Evolutionary conservation across 768 basidiomycete genomes (phyloP).

Genomic region (Tubosaeta sp.): DNA sequence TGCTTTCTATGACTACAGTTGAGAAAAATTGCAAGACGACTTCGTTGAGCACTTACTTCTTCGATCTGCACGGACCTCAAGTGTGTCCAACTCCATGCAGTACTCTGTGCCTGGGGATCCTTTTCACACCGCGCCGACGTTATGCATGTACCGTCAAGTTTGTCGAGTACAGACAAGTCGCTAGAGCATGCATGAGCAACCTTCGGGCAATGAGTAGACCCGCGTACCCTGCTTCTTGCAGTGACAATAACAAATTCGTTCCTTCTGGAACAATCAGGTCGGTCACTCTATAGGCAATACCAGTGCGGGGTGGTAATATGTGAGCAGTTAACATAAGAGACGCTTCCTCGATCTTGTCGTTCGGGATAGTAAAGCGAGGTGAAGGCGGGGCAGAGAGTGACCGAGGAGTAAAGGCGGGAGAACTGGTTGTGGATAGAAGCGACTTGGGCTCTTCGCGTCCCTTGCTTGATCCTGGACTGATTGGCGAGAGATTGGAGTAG

Average conservation of each 20-base stretch:
- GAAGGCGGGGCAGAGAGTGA: conserved; percentile 39
- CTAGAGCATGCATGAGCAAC: conserved; percentile 32
- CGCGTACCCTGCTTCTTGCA: conserved; percentile 65
- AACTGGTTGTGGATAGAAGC: conserved; percentile 43
- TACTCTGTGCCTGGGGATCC: background rate
- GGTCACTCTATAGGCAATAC: conserved; percentile 37
- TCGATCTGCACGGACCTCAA: conserved; percentile 18
- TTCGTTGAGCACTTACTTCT: conserved; percentile 11
- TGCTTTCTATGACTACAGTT: conserved; percentile 10
- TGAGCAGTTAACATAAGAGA: conserved; percentile 25
- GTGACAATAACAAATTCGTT: conserved; percentile 41
- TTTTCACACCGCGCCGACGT: conserved; percentile 16
- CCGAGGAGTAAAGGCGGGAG: conserved; percentile 37
- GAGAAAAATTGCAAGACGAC: background rate
- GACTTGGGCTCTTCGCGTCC: conserved; percentile 36
- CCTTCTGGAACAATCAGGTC: conserved; percentile 45
- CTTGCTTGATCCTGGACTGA: conserved; percentile 15
- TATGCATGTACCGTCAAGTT: conserved; percentile 46
- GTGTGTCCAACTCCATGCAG: conserved; percentile 18
- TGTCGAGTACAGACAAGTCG: conserved; percentile 48
- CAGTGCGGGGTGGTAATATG: conserved; percentile 45
- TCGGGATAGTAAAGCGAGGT: conserved; percentile 10
- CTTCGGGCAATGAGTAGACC: background rate
- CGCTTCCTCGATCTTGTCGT: conserved; percentile 15
- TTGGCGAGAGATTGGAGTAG: conserved; percentile 3